A percentile compares a stretch with the other conserved stretches of the same genome.
Evolutionary conservation across 73 alveolate species (phyloP).

Genomic region (Durusdinium trenchii): DNA sequence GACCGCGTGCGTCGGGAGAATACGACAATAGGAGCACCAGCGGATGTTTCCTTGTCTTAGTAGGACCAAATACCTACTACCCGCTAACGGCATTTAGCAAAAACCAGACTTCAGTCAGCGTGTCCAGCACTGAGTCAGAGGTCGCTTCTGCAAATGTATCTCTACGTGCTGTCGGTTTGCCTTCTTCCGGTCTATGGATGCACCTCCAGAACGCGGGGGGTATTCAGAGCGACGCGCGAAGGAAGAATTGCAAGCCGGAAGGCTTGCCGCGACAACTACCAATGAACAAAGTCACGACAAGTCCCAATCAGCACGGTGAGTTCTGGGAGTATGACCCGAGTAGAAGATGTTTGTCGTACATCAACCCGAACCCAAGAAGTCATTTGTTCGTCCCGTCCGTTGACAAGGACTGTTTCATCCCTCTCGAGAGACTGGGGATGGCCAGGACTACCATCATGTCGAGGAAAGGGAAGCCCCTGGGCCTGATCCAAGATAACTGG

Average conservation of each 20-base stretch:
- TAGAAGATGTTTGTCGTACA: background rate
- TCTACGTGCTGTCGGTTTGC: conserved; percentile 18
- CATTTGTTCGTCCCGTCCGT: background rate
- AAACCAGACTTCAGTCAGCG: background rate
- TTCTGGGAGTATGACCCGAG: background rate
- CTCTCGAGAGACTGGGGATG: background rate
- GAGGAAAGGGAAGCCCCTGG: background rate
- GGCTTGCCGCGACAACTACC: background rate
- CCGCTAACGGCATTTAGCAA: conserved; percentile 22
- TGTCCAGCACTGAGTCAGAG: background rate
- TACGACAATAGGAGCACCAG: background rate
- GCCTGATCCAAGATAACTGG: background rate
- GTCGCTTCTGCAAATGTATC: background rate
- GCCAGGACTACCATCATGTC: background rate
- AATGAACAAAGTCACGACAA: background rate
- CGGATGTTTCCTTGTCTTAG: background rate
- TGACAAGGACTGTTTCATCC: background rate
- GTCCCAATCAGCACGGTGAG: background rate
- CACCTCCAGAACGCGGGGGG: conserved; percentile 21
- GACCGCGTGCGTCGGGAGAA: too few species aligned
- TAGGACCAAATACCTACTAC: conserved; percentile 32
- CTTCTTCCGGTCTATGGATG: too few species aligned
- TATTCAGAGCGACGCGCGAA: too few species aligned
- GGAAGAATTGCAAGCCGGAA: background rate
- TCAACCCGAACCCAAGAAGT: background rate